Conservation (phyloP, 768 basidiomycete species). For the Kwoniella pini region DNA sequence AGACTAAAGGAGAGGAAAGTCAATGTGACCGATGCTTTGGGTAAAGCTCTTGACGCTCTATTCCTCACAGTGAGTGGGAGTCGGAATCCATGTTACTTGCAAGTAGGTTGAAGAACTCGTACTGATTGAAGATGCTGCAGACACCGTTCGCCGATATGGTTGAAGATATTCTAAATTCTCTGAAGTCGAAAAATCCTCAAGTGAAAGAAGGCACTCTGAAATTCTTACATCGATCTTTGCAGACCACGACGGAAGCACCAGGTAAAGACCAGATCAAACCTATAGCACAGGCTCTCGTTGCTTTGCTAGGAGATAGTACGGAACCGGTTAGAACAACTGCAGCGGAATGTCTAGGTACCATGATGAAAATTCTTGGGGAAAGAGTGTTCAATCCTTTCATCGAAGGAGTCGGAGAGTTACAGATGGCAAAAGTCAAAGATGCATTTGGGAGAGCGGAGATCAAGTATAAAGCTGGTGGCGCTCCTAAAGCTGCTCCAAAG, state of each 20-base stretch:
- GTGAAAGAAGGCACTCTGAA: constrained; percentile 90
- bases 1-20: constrained; percentile 91
- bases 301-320: constrained; percentile 79
- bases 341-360: constrained; percentile 78
- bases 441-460: constrained; percentile 89
- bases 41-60: constrained; percentile 81
- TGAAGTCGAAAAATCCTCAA: constrained; percentile 92
- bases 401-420: constrained; percentile 79
- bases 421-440: constrained; percentile 91
- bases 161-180: constrained; percentile 73
- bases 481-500: constrained; percentile 25
- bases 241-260: constrained; percentile 69
- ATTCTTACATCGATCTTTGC: constrained; percentile 77
- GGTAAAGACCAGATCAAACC: constrained; percentile 75
- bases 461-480: constrained; percentile 73
- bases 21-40: constrained; percentile 85
- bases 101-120: too few relatives aligned
- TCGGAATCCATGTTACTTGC: not conserved
- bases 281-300: constrained; percentile 71
- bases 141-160: constrained; percentile 75
- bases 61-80: constrained; percentile 69
- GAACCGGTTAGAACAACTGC: constrained; percentile 88
- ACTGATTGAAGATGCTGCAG: constrained; percentile 57
- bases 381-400: constrained; percentile 81
- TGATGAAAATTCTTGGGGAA: constrained; percentile 98